phyloP scores from a whole-genome alignment of 768 basidiomycete genomes.

The Botryobasidium botryosum region DNA sequence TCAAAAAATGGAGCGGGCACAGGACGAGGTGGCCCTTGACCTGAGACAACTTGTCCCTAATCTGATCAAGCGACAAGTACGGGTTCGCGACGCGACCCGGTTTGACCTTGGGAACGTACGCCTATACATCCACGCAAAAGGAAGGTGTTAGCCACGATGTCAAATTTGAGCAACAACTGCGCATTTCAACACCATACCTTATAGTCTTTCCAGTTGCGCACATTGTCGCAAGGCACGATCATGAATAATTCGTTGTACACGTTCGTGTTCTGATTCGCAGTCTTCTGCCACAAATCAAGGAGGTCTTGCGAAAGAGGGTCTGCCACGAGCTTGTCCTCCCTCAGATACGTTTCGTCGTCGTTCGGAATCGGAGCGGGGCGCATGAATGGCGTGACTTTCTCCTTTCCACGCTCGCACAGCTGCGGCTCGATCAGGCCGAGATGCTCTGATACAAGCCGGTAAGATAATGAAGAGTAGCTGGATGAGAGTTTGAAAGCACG shows the following conservation, averaged over 20 bases:
- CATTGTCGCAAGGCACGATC: constrained; percentile 70
- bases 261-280: constrained; percentile 65
- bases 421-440: constrained; percentile 76
- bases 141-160: constrained; percentile 7
- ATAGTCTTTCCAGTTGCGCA: constrained; percentile 63
- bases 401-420: constrained; percentile 26
- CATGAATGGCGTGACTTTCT: constrained; percentile 45
- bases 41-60: constrained; percentile 58
- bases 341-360: constrained; percentile 39
- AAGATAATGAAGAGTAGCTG: constrained; percentile 7
- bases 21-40: constrained; percentile 28
- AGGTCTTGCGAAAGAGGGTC: constrained; percentile 53
- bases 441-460: constrained; percentile 39
- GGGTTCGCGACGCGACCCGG: constrained; percentile 59
- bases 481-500: constrained; percentile 6
- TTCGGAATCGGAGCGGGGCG: constrained; percentile 57
- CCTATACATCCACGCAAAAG: constrained; percentile 24
- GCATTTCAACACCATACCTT: constrained; percentile 32
- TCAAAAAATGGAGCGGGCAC: constrained; percentile 47
- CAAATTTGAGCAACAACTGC: neutral
- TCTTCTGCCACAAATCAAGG: constrained; percentile 41
- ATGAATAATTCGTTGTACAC: constrained; percentile 77
- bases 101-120: constrained; percentile 59
- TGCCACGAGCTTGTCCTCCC: constrained; percentile 49
- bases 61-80: constrained; percentile 41